Percentiles rank a stretch among this genome's conserved stretches.
phyloP scores from a whole-genome alignment of 2,329 filamentous ascomycete species.

The Chaetoscypha palmicola region DNA sequence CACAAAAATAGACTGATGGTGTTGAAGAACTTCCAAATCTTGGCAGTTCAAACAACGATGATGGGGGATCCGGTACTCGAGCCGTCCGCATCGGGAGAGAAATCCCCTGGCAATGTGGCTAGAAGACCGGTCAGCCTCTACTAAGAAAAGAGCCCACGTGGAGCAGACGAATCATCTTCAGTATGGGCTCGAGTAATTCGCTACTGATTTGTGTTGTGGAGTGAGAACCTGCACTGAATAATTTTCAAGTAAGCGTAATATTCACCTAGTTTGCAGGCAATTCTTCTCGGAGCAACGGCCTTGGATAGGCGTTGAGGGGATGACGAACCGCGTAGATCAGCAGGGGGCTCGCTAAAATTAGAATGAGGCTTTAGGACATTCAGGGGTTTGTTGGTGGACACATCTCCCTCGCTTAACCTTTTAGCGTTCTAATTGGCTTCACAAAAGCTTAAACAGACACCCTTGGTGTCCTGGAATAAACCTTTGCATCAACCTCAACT shows the following conservation, averaged over 20 bases:
- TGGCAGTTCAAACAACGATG: too few relatives aligned
- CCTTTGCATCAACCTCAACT: background rate
- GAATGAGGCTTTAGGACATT: background rate
- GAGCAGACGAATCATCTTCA: background rate
- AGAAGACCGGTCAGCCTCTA: too few relatives aligned
- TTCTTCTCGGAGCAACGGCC: too few relatives aligned
- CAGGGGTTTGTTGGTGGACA: constrained; percentile 1
- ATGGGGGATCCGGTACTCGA: too few relatives aligned
- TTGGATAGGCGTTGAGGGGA: background rate
- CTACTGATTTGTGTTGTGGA: background rate
- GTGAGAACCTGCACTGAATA: background rate
- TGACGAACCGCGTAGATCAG: background rate
- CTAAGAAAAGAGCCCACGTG: background rate
- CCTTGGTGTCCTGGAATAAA: constrained; percentile 3
- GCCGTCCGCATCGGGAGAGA: too few relatives aligned
- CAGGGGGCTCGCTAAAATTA: constrained; percentile 2
- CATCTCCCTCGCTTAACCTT: constrained; percentile 1
- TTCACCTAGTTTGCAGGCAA: too few relatives aligned
- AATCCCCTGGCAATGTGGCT: too few relatives aligned
- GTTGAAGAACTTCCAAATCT: background rate
- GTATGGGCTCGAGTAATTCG: background rate
- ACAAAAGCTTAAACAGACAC: constrained; percentile 4
- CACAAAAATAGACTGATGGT: constrained; percentile 2
- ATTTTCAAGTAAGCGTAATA: constrained; percentile 1
- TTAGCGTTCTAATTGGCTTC: background rate